Evolutionary conservation across 176 grass and related monocot species (phyloP), one percentile per base, ranked within the genome.

Genomic region (Poa pratensis): DNA sequence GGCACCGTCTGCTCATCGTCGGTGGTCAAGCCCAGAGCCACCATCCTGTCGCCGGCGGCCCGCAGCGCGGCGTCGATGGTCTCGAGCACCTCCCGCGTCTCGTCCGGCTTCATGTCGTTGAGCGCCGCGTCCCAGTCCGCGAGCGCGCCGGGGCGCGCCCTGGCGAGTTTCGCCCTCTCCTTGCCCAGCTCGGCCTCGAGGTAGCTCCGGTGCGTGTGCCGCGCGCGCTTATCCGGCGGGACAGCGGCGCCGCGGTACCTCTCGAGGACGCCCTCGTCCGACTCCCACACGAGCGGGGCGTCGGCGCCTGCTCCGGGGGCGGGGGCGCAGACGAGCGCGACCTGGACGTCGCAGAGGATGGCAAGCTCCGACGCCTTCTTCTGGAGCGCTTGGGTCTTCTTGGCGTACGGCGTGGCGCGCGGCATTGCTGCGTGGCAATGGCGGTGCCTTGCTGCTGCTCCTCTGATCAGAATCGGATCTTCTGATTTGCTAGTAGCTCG

Each of bases 151-250:
- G 70, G 59, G 12, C 85, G n/a, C 32, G 55, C 30, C 5, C 58
- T 32, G 26, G 87, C 82, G 23, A 89, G 82, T 76, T 80, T 85
- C 58, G 82, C 76, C 58, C 11, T 62, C 69, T 10, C 76, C 82
- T 80, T 80, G 48, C 59, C 59, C 3, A 85, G 67, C 76, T 40
- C 76, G 13, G 0, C 48, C 3, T 48, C 35, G 19, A 65, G 54
- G 76, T 89, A 80, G 1, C 4, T 23, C 5, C 68, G 19, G 58
- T 37, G 50, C 59, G 87, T 76, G 82, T 80, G 82, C 49, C 24
- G 8, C 35, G 68, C 45, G 17, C 76, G 82, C 18, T 0, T 15
- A 19, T 40, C 82, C 16, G 67, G 11, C 43, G 18, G 30, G 5
- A 80, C 2, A 15, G 59, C 4, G 6, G 24, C 69, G 24, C 5